Percentiles rank a stretch among this genome's conserved stretches.
Conservation (phyloP, 2,329 filamentous ascomycete genomes). For the Plenodomus tracheiphilus region DNA sequence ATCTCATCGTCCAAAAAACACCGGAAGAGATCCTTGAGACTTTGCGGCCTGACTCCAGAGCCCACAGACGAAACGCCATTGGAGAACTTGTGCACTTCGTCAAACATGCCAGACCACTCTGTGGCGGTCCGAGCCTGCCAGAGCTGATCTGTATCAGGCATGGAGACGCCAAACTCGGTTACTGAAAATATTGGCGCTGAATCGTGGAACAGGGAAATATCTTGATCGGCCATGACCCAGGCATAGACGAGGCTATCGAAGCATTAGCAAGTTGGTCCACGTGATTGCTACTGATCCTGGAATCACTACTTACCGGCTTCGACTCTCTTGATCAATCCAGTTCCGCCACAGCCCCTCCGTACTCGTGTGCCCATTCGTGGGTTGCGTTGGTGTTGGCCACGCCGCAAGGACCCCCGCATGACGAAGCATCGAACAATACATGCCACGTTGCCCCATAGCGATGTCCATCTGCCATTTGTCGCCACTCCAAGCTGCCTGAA, state of each 20-base stretch:
- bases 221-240: slow-evolving; percentile 75
- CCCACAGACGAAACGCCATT: slow-evolving; percentile 58
- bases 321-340: slow-evolving; percentile 67
- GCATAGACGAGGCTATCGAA: slow-evolving; percentile 67
- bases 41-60: slow-evolving; percentile 58
- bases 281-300: slow-evolving; percentile 16
- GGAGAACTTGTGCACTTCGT: slow-evolving; percentile 61
- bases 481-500: slow-evolving; percentile 72
- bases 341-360: slow-evolving; percentile 62
- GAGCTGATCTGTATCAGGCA: slow-evolving; percentile 65
- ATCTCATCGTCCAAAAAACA: slow-evolving; percentile 69
- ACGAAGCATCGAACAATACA: slow-evolving; percentile 73
- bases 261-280: slow-evolving; percentile 22
- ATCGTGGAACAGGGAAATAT: slow-evolving; percentile 51
- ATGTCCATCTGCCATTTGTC: slow-evolving; percentile 81
- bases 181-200: slow-evolving; percentile 59
- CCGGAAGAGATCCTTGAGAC: slow-evolving; percentile 67
- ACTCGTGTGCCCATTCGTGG: slow-evolving; percentile 48
- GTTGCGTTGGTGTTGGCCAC: slow-evolving; percentile 51
- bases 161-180: slow-evolving; percentile 65
- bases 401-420: slow-evolving; percentile 69
- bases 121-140: slow-evolving; percentile 64
- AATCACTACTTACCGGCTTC: slow-evolving; percentile 58
- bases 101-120: slow-evolving; percentile 64
- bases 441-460: slow-evolving; percentile 71